Conservation (phyloP, 1,284 basidiomycete genomes). For the Ganoderma resinaceum region DNA sequence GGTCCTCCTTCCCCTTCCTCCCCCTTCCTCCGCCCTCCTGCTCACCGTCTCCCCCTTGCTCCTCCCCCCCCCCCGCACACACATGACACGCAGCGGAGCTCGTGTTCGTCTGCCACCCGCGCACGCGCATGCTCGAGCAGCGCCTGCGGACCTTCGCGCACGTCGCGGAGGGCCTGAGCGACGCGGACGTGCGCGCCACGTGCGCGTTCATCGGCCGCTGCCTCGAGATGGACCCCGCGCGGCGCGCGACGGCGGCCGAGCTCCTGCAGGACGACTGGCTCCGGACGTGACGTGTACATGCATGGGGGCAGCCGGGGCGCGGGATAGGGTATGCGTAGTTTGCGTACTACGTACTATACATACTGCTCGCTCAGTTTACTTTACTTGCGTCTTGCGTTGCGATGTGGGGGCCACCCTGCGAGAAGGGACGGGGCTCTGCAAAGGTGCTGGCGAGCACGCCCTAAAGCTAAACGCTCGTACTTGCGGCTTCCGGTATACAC, state of each 20-base stretch:
- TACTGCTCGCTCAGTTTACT: too few species aligned
- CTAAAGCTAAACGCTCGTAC: too few species aligned
- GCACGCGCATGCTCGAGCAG: slow-evolving; percentile 7
- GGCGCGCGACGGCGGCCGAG: slow-evolving; percentile 16
- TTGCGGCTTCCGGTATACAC: too few species aligned
- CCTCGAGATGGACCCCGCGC: slow-evolving; percentile 17
- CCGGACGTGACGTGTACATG: too few species aligned
- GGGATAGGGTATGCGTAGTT: too few species aligned
- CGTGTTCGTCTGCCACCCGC: background rate
- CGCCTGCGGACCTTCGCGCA: slow-evolving; percentile 7
- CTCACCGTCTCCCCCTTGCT: background rate
- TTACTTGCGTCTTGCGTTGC: too few species aligned
- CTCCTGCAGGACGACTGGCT: slow-evolving; percentile 22
- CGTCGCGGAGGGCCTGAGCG: slow-evolving; percentile 4
- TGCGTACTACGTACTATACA: too few species aligned
- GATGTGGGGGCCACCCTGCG: too few species aligned
- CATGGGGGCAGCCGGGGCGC: too few species aligned
- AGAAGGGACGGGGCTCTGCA: too few species aligned
- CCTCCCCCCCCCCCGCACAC: background rate
- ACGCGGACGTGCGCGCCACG: slow-evolving; percentile 9
- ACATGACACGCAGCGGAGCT: background rate
- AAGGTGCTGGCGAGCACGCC: too few species aligned
- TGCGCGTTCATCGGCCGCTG: slow-evolving; percentile 23
- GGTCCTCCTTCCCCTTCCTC: too few species aligned
- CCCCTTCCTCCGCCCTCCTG: background rate